A percentile compares a stretch with the other conserved stretches of the same genome.
Evolutionary conservation across 768 basidiomycete species (phyloP).

Genomic region (Leccinellum luteum): DNA sequence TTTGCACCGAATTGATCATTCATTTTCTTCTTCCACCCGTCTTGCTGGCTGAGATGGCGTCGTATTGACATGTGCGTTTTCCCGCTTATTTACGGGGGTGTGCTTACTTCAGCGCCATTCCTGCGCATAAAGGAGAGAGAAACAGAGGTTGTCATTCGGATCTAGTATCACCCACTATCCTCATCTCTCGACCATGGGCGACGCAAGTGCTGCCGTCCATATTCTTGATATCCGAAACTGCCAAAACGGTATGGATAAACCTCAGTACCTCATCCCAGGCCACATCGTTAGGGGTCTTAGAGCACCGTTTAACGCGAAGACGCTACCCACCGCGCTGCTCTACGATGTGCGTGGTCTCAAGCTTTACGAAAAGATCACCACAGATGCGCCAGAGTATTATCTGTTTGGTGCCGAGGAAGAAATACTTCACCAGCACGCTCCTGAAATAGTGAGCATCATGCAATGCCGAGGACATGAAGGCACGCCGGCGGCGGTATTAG

Average conservation of each 20-base stretch:
- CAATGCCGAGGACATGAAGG: conserved; percentile 35
- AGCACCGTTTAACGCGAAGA: conserved; percentile 52
- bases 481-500: conserved; percentile 51
- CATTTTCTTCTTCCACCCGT: background rate
- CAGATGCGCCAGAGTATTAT: conserved; percentile 80
- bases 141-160: background rate
- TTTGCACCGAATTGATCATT: background rate
- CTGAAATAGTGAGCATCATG: conserved; percentile 76
- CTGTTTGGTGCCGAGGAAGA: conserved; percentile 86
- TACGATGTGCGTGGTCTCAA: conserved; percentile 86
- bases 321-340: conserved; percentile 77
- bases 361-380: conserved; percentile 85
- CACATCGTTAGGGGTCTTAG: conserved; percentile 56
- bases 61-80: background rate
- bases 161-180: background rate
- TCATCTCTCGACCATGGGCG: conserved; percentile 16
- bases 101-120: conserved; percentile 16
- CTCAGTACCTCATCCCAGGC: conserved; percentile 35
- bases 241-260: conserved; percentile 2
- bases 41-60: background rate
- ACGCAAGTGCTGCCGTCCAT: conserved; percentile 15
- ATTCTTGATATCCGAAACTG: conserved; percentile 24
- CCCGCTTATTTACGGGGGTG: background rate
- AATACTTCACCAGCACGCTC: conserved; percentile 69
- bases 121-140: conserved; percentile 7